Evolutionary conservation across 257 asterid species (phyloP).

Genomic region (Voacanga thouarsii): DNA sequence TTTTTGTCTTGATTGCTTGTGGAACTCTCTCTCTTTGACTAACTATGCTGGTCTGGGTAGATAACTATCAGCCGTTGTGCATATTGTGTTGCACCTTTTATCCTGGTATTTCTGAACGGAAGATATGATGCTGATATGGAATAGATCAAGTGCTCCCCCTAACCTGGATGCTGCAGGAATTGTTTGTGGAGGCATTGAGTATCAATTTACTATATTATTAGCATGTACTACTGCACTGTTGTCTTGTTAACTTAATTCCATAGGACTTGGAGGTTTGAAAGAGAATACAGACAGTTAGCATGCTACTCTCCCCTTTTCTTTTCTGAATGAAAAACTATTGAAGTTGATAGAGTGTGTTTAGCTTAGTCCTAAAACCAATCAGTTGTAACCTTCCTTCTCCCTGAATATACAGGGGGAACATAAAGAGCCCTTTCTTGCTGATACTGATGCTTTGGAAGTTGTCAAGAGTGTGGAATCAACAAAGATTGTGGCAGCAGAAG

Average conservation of each 20-base stretch:
- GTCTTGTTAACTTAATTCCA: background rate
- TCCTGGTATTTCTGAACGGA: background rate
- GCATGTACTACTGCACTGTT: background rate
- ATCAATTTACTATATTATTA: background rate
- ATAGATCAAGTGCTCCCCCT: background rate
- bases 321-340: background rate
- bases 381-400: background rate
- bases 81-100: background rate
- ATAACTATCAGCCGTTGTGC: no score
- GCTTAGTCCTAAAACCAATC: background rate
- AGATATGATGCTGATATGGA: background rate
- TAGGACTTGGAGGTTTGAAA: background rate
- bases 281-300: background rate
- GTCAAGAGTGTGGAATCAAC: background rate
- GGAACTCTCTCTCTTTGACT: no score
- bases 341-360: background rate
- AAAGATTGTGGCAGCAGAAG: background rate
- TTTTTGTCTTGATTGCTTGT: no score
- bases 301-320: background rate
- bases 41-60: no score
- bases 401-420: background rate
- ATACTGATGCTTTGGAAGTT: background rate
- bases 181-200: background rate
- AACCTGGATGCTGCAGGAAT: background rate
- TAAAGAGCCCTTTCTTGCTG: background rate